phyloP scores from a whole-genome alignment of 148 eudicot species.

The Amaranthus hypochondriacus region DNA sequence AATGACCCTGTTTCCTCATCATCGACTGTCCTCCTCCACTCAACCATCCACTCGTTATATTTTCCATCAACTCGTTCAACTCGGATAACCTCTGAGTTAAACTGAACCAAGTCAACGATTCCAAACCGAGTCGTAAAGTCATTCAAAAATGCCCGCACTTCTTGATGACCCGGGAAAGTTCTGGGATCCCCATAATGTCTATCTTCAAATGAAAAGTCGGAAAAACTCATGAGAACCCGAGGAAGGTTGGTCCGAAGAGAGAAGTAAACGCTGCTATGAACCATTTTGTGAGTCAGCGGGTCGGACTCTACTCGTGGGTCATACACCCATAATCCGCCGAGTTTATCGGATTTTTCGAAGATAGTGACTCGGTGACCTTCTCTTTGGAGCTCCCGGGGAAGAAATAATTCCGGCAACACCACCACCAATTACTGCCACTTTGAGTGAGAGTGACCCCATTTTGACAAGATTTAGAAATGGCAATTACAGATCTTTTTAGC shows the following conservation, averaged over 20 bases:
- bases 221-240: slow-evolving; percentile 46
- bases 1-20: slow-evolving; percentile 2
- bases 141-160: slow-evolving; percentile 41
- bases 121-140: slow-evolving; percentile 41
- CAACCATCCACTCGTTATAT: slow-evolving; percentile 41
- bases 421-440: slow-evolving; percentile 58
- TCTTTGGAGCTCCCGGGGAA: slow-evolving; percentile 39
- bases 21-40: slow-evolving; percentile 27
- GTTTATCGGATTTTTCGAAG: slow-evolving; percentile 35
- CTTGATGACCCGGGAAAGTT: slow-evolving; percentile 49
- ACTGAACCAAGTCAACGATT: slow-evolving; percentile 40
- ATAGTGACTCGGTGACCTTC: slow-evolving; percentile 38
- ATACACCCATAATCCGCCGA: slow-evolving; percentile 59
- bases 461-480: background rate
- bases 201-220: slow-evolving; percentile 34
- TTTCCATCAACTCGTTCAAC: slow-evolving; percentile 36
- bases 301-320: slow-evolving; percentile 46
- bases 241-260: slow-evolving; percentile 55
- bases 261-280: slow-evolving; percentile 46
- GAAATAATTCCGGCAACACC: slow-evolving; percentile 43
- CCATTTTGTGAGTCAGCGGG: slow-evolving; percentile 32
- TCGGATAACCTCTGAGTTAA: slow-evolving; percentile 42
- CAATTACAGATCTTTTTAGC: too few species aligned
- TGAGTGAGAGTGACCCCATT: slow-evolving; percentile 3
- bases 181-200: slow-evolving; percentile 35